Evolutionary conservation across 2,329 filamentous ascomycete genomes (phyloP), one percentile per base, ranked within the genome.

Genomic region (Karstenula rhodostoma): DNA sequence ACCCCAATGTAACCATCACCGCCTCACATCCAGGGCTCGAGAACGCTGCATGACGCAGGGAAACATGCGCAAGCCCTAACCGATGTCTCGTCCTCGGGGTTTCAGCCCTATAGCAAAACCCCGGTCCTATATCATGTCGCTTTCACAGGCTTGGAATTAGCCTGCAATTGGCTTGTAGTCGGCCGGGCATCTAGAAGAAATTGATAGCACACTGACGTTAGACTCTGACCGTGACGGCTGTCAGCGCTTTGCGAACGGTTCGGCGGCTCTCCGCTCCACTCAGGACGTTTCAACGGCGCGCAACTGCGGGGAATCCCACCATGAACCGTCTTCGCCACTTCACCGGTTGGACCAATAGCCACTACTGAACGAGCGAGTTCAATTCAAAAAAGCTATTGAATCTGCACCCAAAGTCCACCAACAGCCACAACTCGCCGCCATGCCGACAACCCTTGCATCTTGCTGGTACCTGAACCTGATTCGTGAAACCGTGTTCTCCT

Each of bases 71-170:
- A 56, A 19, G 27, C 46, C 42, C 19, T 42, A 13, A 44, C 48
- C 46, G 25, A n/a, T 44, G 23, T 19, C 22, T 23, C 17, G 32
- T 42, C 25, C 25, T 19, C 22, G 42, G 29, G 19, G 35, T n/a
- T 50, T 23, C 43, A 53, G 35, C 55, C 54, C 44, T 65, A 65
- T 61, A 61, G 35, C 54, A 17, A 22, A 63, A 44, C 73, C 72
- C 67, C 69, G 12, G 71, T 57, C 29, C 61, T 67, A 73, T 75
- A 75, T 54, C 59, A 59, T 22, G 54, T 51, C 61, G 58, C 60
- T n/a, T 65, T 40, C 48, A 47, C 54, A 52, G 22, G 47, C 49
- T 60, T 32, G 52, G 43, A 32, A 57, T 46, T 67, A 64, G 57
- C 49, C 58, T 32, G 52, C 43, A 32, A 57, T 46, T 67, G 63